Conservation (phyloP, 1,284 basidiomycete species). For the Cryptococcus hybrid region DNA sequence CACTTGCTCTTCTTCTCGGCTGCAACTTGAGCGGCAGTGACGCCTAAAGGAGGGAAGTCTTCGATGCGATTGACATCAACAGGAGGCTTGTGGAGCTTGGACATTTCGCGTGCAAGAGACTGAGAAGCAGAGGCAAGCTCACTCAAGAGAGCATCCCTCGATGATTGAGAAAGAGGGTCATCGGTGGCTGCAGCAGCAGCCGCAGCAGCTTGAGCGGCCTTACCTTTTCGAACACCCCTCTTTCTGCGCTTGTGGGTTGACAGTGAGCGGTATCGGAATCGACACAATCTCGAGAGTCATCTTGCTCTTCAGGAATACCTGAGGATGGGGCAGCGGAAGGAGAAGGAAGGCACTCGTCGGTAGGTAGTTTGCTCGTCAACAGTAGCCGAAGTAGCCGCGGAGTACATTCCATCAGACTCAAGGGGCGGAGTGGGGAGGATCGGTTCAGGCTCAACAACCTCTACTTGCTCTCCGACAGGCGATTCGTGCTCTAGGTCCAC, state of each 20-base stretch:
- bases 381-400: conserved; percentile 39
- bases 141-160: conserved; percentile 54
- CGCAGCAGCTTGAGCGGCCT: conserved; percentile 48
- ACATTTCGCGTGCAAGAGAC: conserved; percentile 74
- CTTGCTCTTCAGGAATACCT: not conserved
- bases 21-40: conserved; percentile 36
- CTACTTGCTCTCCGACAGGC: not conserved
- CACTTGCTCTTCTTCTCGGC: conserved; percentile 46
- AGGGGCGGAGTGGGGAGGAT: conserved; percentile 17
- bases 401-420: conserved; percentile 22
- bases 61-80: conserved; percentile 29
- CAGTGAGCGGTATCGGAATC: conserved; percentile 34
- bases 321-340: conserved; percentile 12
- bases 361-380: conserved; percentile 40
- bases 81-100: conserved; percentile 29
- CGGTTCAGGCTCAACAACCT: not conserved
- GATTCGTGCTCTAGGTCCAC: not conserved
- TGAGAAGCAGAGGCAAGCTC: conserved; percentile 77
- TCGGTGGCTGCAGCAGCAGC: conserved; percentile 32
- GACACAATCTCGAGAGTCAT: not conserved
- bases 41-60: conserved; percentile 48
- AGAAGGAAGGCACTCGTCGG: conserved; percentile 29
- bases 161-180: conserved; percentile 23
- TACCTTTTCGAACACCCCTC: conserved; percentile 50
- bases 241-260: conserved; percentile 47